Evolutionary conservation across 2,329 filamentous ascomycete species (phyloP).

Genomic region (Coniochaeta prunicola): DNA sequence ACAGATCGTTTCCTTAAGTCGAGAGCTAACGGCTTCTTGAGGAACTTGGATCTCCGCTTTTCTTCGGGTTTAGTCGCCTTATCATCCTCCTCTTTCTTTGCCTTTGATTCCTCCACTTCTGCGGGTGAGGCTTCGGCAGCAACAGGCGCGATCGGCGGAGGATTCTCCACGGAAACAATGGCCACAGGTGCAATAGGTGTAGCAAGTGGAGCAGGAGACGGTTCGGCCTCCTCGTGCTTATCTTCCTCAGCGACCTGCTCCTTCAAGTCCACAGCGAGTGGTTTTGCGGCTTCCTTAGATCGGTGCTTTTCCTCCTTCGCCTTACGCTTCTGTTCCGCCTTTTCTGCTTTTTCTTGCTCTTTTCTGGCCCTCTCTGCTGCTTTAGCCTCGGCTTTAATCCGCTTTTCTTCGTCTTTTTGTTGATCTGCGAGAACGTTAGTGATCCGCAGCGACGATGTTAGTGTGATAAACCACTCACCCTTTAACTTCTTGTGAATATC

Average conservation of each 20-base stretch:
- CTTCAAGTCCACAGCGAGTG: neutral
- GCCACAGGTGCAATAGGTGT: neutral
- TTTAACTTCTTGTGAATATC: slow-evolving; percentile 48
- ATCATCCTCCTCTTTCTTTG: neutral
- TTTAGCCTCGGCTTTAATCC: slow-evolving; percentile 25
- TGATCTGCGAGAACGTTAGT: slow-evolving; percentile 27
- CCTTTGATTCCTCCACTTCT: neutral
- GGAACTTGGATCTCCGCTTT: neutral
- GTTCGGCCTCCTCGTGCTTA: neutral
- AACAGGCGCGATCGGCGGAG: neutral
- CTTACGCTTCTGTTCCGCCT: slow-evolving; percentile 37
- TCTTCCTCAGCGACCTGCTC: neutral
- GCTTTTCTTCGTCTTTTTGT: slow-evolving; percentile 38
- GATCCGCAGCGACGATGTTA: neutral
- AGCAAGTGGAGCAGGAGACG: neutral
- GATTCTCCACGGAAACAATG: neutral
- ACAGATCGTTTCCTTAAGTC: neutral
- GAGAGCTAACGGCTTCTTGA: neutral
- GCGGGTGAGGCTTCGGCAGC: neutral
- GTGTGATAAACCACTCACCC: slow-evolving; percentile 37
- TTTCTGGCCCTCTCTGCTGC: slow-evolving; percentile 47
- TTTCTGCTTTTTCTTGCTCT: slow-evolving; percentile 36
- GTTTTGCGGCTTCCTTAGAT: slow-evolving; percentile 22
- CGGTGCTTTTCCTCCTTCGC: slow-evolving; percentile 40
- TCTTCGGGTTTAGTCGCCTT: neutral